Percentiles rank a stretch among this genome's conserved stretches.
These are phyloP conservation scores for Harringtonia lauricola DNA, from an alignment of 2,329 filamentous ascomycete species.

Conservation along the genomic window DNA sequence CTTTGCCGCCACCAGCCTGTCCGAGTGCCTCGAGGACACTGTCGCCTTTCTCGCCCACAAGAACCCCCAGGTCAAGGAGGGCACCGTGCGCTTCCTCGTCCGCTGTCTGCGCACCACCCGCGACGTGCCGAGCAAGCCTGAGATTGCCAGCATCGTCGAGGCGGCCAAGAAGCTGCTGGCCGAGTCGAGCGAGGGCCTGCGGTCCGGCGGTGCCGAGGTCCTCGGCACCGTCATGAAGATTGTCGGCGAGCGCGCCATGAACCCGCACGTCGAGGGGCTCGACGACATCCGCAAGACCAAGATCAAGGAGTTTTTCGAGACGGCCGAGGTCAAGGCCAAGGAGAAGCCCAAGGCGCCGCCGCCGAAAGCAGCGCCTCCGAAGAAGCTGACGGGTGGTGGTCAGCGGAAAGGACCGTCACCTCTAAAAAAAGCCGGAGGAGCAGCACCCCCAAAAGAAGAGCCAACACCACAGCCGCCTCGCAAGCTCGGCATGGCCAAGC, in stretches of 20 bases:
- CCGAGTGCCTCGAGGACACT: conserved; percentile 87
- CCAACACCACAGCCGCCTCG: conserved; percentile 46
- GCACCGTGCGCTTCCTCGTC: conserved; percentile 87
- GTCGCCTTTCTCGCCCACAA: conserved; percentile 79
- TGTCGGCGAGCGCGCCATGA: conserved; percentile 92
- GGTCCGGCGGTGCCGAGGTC: conserved; percentile 83
- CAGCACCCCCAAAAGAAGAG: conserved; percentile 32
- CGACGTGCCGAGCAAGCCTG: conserved; percentile 72
- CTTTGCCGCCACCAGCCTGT: conserved; percentile 55
- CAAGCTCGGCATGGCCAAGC: conserved; percentile 46
- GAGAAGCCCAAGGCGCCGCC: conserved; percentile 82
- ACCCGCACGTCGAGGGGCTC: conserved; percentile 76
- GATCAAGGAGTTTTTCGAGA: conserved; percentile 84
- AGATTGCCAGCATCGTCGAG: conserved; percentile 80
- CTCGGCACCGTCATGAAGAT: conserved; percentile 98
- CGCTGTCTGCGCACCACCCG: conserved; percentile 74
- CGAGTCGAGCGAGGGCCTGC: conserved; percentile 75
- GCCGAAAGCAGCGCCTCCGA: conserved; percentile 39
- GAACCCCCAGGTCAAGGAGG: conserved; percentile 95
- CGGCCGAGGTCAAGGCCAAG: conserved; percentile 76
- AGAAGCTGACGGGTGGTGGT: conserved; percentile 26
- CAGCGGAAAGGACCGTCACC: conserved; percentile 37
- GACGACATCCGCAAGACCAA: conserved; percentile 95
- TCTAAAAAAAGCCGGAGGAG: conserved; percentile 22
- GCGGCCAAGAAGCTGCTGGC: conserved; percentile 79